Conservation (phyloP, 805 yeast genomes). For the Yarrowia sp. region DNA sequence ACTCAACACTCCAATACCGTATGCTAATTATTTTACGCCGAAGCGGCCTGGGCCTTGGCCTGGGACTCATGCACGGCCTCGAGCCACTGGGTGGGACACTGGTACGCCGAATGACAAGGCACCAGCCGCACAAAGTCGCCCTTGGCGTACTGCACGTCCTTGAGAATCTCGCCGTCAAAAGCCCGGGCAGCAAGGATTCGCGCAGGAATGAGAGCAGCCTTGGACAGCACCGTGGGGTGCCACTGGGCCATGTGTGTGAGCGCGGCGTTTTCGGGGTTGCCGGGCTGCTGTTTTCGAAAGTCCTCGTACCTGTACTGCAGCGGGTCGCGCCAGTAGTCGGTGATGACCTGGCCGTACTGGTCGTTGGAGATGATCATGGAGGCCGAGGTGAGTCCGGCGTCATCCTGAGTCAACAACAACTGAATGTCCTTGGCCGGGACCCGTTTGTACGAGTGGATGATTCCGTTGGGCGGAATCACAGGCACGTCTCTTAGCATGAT, state of each 20-base stretch:
- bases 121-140: slow-evolving; percentile 50
- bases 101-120: slow-evolving; percentile 43
- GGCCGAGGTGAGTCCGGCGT: slow-evolving; percentile 57
- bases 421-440: slow-evolving; percentile 53
- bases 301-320: slow-evolving; percentile 60
- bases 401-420: slow-evolving; percentile 68
- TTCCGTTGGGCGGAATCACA: slow-evolving; percentile 46
- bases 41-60: slow-evolving; percentile 51
- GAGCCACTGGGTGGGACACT: slow-evolving; percentile 24
- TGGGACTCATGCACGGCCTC: slow-evolving; percentile 56
- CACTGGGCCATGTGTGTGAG: slow-evolving; percentile 87
- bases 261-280: slow-evolving; percentile 48
- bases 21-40: slow-evolving; percentile 38
- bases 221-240: slow-evolving; percentile 81
- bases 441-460: slow-evolving; percentile 56
- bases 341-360: slow-evolving; percentile 57
- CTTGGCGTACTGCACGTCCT: slow-evolving; percentile 33
- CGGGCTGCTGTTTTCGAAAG: slow-evolving; percentile 43
- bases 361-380: slow-evolving; percentile 72
- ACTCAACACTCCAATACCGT: neutral
- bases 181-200: slow-evolving; percentile 47
- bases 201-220: slow-evolving; percentile 68
- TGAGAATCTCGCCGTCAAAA: slow-evolving; percentile 28
- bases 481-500: slow-evolving; percentile 69
- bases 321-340: slow-evolving; percentile 80